Conservation (phyloP, 73 alveolate genomes). For the Effrenium voratum region DNA sequence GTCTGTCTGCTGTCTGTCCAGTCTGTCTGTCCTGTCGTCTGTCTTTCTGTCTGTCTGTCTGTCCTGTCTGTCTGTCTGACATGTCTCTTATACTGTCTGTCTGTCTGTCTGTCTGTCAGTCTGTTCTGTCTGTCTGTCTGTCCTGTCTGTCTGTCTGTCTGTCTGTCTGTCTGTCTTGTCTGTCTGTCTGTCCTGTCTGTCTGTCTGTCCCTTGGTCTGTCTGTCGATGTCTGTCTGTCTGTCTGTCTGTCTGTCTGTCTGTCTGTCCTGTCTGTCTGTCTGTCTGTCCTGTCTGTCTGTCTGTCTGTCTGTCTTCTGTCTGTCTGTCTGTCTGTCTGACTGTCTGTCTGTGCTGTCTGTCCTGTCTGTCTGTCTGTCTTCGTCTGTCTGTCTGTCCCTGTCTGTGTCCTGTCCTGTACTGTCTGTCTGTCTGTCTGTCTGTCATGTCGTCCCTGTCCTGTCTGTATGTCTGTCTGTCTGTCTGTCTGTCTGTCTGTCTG, state of each 20-base stretch:
- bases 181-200: not conserved
- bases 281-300: constrained; percentile 10
- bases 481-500: constrained; percentile 24
- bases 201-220: not conserved
- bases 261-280: constrained; percentile 11
- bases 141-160: constrained; percentile 10
- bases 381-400: not conserved
- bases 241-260: constrained; percentile 28
- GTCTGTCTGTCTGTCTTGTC: not conserved
- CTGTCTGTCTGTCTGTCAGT: not conserved
- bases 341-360: not conserved
- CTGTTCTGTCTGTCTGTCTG: not conserved
- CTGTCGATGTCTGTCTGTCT: not conserved
- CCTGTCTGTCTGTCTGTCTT: not conserved
- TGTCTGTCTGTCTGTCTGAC: constrained; percentile 3
- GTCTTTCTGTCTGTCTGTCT: not conserved
- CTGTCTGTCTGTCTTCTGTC: constrained; percentile 3
- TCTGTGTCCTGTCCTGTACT: not conserved
- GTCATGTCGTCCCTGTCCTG: not conserved
- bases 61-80: not conserved
- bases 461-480: not conserved
- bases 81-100: not conserved
- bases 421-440: constrained; percentile 10
- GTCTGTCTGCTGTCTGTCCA: not conserved
- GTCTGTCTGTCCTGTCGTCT: too few species aligned